These are phyloP conservation scores for Plenodomus lindquistii DNA, from an alignment of 2,329 filamentous ascomycete genomes.

Conservation along the genomic window DNA sequence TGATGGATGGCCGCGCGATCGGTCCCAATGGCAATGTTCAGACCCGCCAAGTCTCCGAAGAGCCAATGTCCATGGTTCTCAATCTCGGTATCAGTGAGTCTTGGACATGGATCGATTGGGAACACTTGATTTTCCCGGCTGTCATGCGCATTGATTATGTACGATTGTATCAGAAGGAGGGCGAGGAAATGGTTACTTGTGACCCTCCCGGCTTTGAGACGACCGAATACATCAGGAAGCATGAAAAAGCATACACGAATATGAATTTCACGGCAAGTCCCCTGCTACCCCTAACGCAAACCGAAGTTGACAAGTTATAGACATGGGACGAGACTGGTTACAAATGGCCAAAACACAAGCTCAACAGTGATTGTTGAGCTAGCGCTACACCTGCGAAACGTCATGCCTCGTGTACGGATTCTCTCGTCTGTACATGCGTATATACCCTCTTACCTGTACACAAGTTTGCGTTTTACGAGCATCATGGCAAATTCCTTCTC, in stretches of 20 bases:
- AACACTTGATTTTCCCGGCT: conserved; percentile 53
- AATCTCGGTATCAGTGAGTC: conserved; percentile 57
- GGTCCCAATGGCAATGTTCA: conserved; percentile 59
- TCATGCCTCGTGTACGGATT: background rate
- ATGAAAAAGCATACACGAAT: conserved; percentile 54
- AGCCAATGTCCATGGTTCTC: conserved; percentile 59
- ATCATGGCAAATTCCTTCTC: background rate
- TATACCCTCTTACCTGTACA: background rate
- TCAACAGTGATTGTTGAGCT: conserved; percentile 47
- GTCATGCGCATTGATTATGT: conserved; percentile 61
- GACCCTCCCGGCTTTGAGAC: conserved; percentile 59
- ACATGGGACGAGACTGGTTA: conserved; percentile 40
- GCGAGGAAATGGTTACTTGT: conserved; percentile 55
- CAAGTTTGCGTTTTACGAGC: background rate
- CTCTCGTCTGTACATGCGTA: background rate
- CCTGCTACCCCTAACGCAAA: background rate
- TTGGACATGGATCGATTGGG: conserved; percentile 55
- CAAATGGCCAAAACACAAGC: conserved; percentile 49
- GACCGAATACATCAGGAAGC: conserved; percentile 55
- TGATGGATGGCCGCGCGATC: conserved; percentile 56
- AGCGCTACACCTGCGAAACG: background rate
- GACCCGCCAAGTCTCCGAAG: conserved; percentile 54
- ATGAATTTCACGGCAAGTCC: conserved; percentile 55
- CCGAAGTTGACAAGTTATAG: conserved; percentile 16
- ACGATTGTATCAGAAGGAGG: conserved; percentile 58